Evolutionary conservation across 306 rosid genomes (phyloP), one percentile per base, ranked within the genome.

Genomic region (Vicia sativa): DNA sequence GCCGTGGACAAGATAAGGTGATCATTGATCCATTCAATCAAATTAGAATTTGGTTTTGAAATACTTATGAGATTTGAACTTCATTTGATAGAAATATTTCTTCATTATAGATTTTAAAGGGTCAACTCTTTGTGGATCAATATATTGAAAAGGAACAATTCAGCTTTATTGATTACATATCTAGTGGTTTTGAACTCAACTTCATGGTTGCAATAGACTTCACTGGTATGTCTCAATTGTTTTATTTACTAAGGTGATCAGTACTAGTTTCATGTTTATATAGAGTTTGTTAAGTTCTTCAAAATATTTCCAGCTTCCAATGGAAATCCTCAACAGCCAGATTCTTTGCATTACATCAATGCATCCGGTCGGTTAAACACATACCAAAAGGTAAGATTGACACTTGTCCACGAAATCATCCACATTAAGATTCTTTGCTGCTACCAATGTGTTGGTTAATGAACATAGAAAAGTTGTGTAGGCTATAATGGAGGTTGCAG

Each of bases 171-270:
- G 99, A 93, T 65, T 93, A 93, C 79, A 85, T 90, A 75, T 87
- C 95, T 13, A 85, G 82, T 70, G 97, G 97, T 53, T 93, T 88
- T 80, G 89, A 88, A 81, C 86, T 93, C 14, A 93, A 90, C 79
- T 93, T 88, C 72, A 90, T 90, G 99, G 97, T 93, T 55, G 97
- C 95, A 3, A 81, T 93, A 12, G 98, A 93, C 68, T 90, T 93
- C 84, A 93, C 95, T 0, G 91, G 99, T 93, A 76, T 12, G 38
- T 28, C 38, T 12, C 43, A 14, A 18, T 57, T 62, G 29, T 35
- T 53, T 15, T 57, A 59, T 43, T 57, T 1, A 0, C 12, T 4
- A 23, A 46, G 26, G 45, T 62, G 38, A 23, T 69, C 49, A 21
- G 58, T 52, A 35, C 38, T 43, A 53, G 7, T 52, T 58, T 54